Percentiles rank a stretch among this genome's conserved stretches.
phyloP scores from a whole-genome alignment of 345 rosid genomes.

The Erucastrum elatum region DNA sequence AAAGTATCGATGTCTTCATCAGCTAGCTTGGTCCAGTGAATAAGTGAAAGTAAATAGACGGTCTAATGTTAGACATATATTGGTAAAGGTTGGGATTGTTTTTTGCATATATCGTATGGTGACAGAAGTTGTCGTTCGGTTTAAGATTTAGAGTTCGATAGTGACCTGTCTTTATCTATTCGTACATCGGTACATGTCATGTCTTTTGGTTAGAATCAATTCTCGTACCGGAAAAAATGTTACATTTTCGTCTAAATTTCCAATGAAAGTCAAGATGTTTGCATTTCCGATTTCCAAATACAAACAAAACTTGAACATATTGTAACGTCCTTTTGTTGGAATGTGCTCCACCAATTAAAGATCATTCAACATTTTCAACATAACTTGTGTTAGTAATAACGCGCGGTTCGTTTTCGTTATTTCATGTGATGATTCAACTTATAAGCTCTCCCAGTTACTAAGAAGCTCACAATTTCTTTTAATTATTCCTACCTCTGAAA shows the following conservation, averaged over 20 bases:
- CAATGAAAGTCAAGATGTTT: background rate
- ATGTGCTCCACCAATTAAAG: background rate
- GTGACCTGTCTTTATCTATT: constrained; percentile 11
- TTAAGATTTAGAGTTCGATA: constrained; percentile 4
- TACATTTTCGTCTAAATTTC: background rate
- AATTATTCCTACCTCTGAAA: background rate
- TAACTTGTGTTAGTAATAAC: background rate
- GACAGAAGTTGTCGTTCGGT: background rate
- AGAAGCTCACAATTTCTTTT: background rate
- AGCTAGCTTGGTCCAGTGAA: background rate
- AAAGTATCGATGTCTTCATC: constrained; percentile 6
- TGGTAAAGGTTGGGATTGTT: background rate
- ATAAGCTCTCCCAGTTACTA: background rate
- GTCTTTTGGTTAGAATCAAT: constrained; percentile 17
- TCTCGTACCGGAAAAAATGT: background rate
- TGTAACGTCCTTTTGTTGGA: background rate
- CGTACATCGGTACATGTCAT: background rate
- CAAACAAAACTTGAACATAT: background rate
- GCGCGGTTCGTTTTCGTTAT: background rate
- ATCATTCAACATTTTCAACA: background rate
- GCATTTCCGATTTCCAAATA: background rate
- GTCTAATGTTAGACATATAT: background rate
- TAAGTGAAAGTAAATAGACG: background rate
- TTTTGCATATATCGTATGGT: background rate
- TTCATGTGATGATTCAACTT: background rate